Conservation (phyloP, 129 eudicot species). For the Cynara cardunculus region DNA sequence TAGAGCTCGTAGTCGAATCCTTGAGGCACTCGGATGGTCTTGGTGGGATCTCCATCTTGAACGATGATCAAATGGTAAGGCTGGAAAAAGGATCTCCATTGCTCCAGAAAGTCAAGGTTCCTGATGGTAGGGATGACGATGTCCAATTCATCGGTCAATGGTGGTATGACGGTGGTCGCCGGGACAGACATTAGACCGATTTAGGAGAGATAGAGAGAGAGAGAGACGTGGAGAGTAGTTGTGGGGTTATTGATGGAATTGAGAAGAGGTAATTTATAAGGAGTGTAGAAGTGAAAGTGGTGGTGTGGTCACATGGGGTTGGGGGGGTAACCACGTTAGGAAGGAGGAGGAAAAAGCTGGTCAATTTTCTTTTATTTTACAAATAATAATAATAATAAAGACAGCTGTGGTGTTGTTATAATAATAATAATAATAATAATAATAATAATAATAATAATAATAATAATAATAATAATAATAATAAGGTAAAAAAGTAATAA, state of each 20-base stretch:
- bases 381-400: background rate
- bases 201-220: background rate
- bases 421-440: background rate
- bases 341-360: slow-evolving; percentile 11
- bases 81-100: slow-evolving; percentile 70
- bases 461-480: background rate
- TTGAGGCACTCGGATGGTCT: slow-evolving; percentile 53
- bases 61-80: slow-evolving; percentile 72
- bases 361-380: background rate
- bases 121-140: slow-evolving; percentile 73
- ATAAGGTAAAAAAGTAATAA: background rate
- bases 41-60: slow-evolving; percentile 76
- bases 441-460: background rate
- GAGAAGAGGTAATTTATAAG: slow-evolving; percentile 1
- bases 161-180: slow-evolving; percentile 37
- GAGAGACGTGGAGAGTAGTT: background rate
- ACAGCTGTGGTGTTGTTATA: too few species aligned
- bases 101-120: slow-evolving; percentile 67
- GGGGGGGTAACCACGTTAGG: slow-evolving; percentile 24
- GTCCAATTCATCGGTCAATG: slow-evolving; percentile 57
- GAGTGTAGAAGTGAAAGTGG: background rate
- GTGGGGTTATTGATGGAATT: slow-evolving; percentile 20
- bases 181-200: slow-evolving; percentile 21
- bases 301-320: slow-evolving; percentile 36
- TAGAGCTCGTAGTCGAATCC: slow-evolving; percentile 75